Percentiles rank a stretch among this genome's conserved stretches.
Conservation (phyloP, 331 rosid genomes). For the Pyracantha coccinea region DNA sequence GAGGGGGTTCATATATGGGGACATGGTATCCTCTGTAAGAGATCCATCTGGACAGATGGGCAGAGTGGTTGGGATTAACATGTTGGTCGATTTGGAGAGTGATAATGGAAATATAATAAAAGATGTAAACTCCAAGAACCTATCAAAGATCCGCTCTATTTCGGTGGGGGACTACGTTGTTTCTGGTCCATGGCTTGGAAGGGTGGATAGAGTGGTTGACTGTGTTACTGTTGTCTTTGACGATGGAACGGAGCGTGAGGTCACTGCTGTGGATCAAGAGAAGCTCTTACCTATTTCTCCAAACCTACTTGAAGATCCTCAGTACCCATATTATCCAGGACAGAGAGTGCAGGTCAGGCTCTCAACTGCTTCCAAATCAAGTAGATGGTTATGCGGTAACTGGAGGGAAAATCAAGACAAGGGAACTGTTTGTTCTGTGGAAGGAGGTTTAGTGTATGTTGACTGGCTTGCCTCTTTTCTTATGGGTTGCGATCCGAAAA, state of each 20-base stretch:
- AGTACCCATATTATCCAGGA: constrained; percentile 90
- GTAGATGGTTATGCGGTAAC: constrained; percentile 67
- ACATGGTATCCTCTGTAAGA: constrained; percentile 52
- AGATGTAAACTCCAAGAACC: constrained; percentile 55
- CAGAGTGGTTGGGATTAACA: constrained; percentile 51
- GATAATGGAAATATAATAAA: constrained; percentile 49
- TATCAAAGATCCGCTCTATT: constrained; percentile 66
- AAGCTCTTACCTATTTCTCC: constrained; percentile 53
- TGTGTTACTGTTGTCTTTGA: constrained; percentile 59
- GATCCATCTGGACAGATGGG: constrained; percentile 93
- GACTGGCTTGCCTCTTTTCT: constrained; percentile 67
- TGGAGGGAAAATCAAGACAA: constrained; percentile 67
- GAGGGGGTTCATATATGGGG: constrained; percentile 71
- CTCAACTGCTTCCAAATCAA: constrained; percentile 52
- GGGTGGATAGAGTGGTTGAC: constrained; percentile 68
- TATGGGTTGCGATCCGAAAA: constrained; percentile 29
- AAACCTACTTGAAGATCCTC: constrained; percentile 69
- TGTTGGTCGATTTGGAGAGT: constrained; percentile 73
- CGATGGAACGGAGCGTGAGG: constrained; percentile 62
- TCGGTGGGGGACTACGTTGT: constrained; percentile 72
- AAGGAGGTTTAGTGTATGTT: constrained; percentile 74
- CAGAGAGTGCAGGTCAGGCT: constrained; percentile 72
- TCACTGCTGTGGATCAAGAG: constrained; percentile 50
- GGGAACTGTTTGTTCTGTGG: constrained; percentile 77
- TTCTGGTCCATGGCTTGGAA: constrained; percentile 87